Evolutionary conservation across 1,139 yeast species (phyloP), one percentile per base, ranked within the genome.

Genomic region (Kodamaea plutei): DNA sequence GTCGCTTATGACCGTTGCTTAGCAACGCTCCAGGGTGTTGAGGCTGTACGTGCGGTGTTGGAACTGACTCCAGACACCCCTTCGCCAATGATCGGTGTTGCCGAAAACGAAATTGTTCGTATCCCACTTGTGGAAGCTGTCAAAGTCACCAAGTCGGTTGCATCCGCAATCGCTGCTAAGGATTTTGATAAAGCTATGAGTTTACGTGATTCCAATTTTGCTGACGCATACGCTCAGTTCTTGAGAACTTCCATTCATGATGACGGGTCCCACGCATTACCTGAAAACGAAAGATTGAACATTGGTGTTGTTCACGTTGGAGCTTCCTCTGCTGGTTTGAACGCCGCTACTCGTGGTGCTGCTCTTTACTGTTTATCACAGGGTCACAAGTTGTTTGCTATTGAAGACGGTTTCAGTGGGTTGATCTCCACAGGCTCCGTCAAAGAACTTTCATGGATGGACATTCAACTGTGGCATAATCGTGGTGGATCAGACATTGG

Each of bases 321-420:
- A 45, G 93, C 93, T 1, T 88, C 91, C 17, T 83, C 89, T 11
- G 84, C 88, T 35, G 91, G 88, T 33, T 70, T 83, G 73, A 83
- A 83, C 45, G 73, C 84, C 34, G 88, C 88, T 2, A 81, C 83
- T 10, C 73, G 82, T 50, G 79, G 91, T 15, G 81, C 82, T 53
- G 81, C 87, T 4, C 66, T 82, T 13, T 82, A 76, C 58, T 78
- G 88, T 61, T 61, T 82, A 61, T 79, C 89, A 4, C 72, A 74
- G 45, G 93, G 93, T 21, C 93, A 83, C 56, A 73, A 61, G 27
- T 81, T 84, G 14, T 78, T 61, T 48, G 89, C 88, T 11, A 80
- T 83, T 37, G 76, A 79, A 50, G 80, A 82, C 49, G 91, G 91
- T 10, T 83, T 82, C 60, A 62, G 79, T 20, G 93, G 93, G 10